Percentiles rank a stretch among this genome's conserved stretches.
Evolutionary conservation across 371 early-diverging fungal species (phyloP).

Genomic region (Saksenaea oblongispora): DNA sequence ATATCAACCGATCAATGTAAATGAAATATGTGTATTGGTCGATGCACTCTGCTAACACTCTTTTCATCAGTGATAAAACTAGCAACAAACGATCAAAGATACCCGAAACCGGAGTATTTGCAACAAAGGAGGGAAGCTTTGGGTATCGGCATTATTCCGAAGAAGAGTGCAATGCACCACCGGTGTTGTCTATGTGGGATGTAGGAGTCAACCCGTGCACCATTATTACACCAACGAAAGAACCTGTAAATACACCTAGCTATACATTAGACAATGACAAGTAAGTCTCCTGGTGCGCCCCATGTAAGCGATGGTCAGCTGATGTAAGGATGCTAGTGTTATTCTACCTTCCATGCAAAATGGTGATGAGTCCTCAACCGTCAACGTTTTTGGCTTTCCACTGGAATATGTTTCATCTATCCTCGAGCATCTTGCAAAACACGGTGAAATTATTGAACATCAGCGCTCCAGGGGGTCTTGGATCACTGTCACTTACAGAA

Average conservation of each 20-base stretch:
- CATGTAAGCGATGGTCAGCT: not conserved
- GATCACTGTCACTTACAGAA: conserved; percentile 37
- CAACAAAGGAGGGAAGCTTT: conserved; percentile 11
- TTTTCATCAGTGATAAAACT: conserved; percentile 8
- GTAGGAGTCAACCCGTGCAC: conserved; percentile 25
- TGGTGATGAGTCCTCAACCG: conserved; percentile 7
- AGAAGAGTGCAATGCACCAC: conserved; percentile 24
- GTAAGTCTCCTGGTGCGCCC: not conserved
- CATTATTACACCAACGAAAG: not conserved
- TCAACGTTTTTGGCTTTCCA: conserved; percentile 43
- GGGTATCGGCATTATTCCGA: conserved; percentile 16
- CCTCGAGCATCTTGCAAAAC: conserved; percentile 26
- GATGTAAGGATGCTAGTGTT: not conserved
- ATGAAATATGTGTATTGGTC: not conserved
- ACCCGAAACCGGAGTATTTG: conserved; percentile 18
- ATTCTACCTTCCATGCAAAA: not conserved
- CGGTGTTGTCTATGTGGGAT: conserved; percentile 29
- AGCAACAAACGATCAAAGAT: conserved; percentile 9
- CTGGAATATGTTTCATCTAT: conserved; percentile 19
- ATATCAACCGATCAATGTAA: conserved; percentile 1
- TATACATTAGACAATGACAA: not conserved
- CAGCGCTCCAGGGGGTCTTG: conserved; percentile 31
- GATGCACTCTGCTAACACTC: not conserved
- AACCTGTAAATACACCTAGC: not conserved
- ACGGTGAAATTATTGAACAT: conserved; percentile 33